phyloP scores from a whole-genome alignment of 352 stramenopile species.

The Pythium chondricola region DNA sequence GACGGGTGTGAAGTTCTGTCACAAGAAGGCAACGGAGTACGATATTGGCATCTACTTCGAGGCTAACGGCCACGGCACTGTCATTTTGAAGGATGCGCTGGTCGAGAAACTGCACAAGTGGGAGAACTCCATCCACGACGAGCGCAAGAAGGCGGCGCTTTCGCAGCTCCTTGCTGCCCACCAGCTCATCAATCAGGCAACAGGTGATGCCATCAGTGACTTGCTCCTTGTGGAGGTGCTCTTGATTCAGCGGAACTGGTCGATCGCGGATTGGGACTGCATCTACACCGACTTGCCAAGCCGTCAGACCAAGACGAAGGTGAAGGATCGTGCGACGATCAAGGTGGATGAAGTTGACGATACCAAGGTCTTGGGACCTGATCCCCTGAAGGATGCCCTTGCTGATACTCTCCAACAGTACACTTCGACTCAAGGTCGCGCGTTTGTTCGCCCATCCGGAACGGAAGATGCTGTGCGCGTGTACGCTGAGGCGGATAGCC shows the following conservation, averaged over 20 bases:
- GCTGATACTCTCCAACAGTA: conserved; percentile 43
- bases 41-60: conserved; percentile 99
- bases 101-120: conserved; percentile 80
- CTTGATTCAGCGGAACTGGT: conserved; percentile 87
- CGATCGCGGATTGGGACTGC: conserved; percentile 87
- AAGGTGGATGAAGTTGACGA: conserved; percentile 65
- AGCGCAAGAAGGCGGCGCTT: conserved; percentile 77
- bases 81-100: conserved; percentile 92
- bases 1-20: conserved; percentile 98
- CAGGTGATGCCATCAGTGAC: conserved; percentile 97
- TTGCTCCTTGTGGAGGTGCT: conserved; percentile 95
- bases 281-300: conserved; percentile 95
- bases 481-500: conserved; percentile 94
- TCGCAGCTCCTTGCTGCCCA: conserved; percentile 82
- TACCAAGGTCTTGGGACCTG: conserved; percentile 50
- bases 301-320: conserved; percentile 83
- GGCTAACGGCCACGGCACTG: conserved; percentile 98
- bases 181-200: conserved; percentile 95
- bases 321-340: conserved; percentile 61
- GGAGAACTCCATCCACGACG: conserved; percentile 65
- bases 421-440: conserved; percentile 53
- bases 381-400: conserved; percentile 51
- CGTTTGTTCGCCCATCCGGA: conserved; percentile 95
- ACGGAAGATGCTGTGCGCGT: conserved; percentile 98
- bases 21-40: conserved; percentile 92